Conservation (phyloP, 768 basidiomycete genomes). For the Xerocomellus chrysenteron region DNA sequence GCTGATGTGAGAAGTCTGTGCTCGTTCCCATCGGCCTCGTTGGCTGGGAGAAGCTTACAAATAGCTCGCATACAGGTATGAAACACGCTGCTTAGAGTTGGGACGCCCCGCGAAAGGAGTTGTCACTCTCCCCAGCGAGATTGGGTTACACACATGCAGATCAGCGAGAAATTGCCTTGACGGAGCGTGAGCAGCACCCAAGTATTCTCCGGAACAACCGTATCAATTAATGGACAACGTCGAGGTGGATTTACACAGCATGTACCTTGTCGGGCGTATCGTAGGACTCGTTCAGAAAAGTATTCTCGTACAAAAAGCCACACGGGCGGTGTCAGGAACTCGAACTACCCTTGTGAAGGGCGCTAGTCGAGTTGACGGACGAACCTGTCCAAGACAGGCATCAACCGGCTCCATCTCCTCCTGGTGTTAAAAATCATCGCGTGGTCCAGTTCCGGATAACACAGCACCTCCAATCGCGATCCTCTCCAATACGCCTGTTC, state of each 20-base stretch:
- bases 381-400: conserved; percentile 34
- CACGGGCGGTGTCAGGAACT: not conserved
- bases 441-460: conserved; percentile 40
- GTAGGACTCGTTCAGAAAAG: not conserved
- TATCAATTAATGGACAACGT: too few relatives aligned
- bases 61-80: too few relatives aligned
- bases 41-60: too few relatives aligned
- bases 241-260: too few relatives aligned
- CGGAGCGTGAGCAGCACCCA: too few relatives aligned
- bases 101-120: too few relatives aligned
- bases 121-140: too few relatives aligned
- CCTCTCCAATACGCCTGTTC: conserved; percentile 26
- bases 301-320: not conserved
- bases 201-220: not conserved
- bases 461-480: conserved; percentile 40
- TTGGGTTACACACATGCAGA: too few relatives aligned
- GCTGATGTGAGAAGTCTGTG: too few relatives aligned
- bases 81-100: too few relatives aligned
- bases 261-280: not conserved
- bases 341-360: not conserved
- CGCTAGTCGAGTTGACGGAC: conserved; percentile 7
- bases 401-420: conserved; percentile 27
- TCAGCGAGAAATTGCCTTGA: too few relatives aligned
- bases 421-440: conserved; percentile 38
- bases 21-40: too few relatives aligned